Evolutionary conservation across 495 filamentous ascomycete genomes (phyloP).

Genomic region (Cryomyces minteri): DNA sequence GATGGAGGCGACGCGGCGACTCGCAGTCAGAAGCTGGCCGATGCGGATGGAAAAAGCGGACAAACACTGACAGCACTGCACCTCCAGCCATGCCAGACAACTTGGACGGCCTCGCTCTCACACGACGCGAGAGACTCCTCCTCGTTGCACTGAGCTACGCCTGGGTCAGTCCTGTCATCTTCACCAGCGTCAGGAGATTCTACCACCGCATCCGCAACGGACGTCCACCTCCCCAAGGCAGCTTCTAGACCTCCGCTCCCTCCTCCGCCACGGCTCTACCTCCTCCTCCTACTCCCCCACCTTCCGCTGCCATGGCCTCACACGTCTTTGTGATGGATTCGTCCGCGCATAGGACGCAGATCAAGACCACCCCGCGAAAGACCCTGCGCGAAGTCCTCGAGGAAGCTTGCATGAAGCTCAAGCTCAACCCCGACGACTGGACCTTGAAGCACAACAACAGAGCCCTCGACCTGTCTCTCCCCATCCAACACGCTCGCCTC

Average conservation of each 20-base stretch:
- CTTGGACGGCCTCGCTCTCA: slow-evolving; percentile 4
- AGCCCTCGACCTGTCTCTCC: slow-evolving; percentile 62
- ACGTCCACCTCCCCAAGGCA: too few species aligned
- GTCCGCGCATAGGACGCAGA: slow-evolving; percentile 46
- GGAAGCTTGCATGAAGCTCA: slow-evolving; percentile 71
- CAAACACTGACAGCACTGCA: neutral
- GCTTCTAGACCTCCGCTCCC: neutral
- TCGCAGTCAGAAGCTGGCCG: too few species aligned
- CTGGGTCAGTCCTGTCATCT: neutral
- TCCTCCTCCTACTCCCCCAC: neutral
- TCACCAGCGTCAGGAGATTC: too few species aligned
- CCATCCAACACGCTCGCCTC: slow-evolving; percentile 75
- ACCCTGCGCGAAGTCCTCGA: slow-evolving; percentile 65
- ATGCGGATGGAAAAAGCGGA: too few species aligned
- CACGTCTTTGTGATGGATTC: slow-evolving; percentile 78
- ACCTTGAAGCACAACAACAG: slow-evolving; percentile 77
- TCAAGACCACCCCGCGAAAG: slow-evolving; percentile 69
- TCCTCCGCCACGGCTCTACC: slow-evolving; percentile 3
- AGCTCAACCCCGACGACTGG: slow-evolving; percentile 51
- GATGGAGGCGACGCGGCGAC: too few species aligned
- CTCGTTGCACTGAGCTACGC: slow-evolving; percentile 9
- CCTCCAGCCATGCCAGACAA: neutral
- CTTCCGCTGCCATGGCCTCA: slow-evolving; percentile 45
- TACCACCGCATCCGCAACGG: too few species aligned
- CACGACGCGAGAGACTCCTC: slow-evolving; percentile 6